Conservation (phyloP, 2,329 filamentous ascomycete genomes). For the Arthroderma sp. region DNA sequence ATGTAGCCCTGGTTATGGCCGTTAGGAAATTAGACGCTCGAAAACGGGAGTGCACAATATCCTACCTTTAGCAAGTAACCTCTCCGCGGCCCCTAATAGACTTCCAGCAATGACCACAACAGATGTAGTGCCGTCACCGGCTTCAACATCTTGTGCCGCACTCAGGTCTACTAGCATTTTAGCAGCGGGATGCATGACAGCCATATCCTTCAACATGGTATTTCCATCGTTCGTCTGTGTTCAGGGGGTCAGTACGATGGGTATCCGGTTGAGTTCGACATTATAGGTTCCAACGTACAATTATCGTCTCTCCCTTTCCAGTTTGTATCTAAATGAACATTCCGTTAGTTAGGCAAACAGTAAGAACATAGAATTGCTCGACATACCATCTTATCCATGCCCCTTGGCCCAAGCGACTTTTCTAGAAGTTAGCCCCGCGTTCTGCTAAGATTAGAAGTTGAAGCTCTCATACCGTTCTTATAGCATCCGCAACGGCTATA, state of each 20-base stretch:
- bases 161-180: constrained; percentile 98
- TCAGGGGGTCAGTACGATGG: background rate
- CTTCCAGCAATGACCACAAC: constrained; percentile 97
- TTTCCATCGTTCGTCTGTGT: constrained; percentile 84
- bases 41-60: background rate
- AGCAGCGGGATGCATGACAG: constrained; percentile 96
- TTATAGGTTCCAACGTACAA: constrained; percentile 38
- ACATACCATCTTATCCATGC: constrained; percentile 90
- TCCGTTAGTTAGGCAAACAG: background rate
- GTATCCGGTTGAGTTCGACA: background rate
- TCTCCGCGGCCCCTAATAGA: constrained; percentile 83
- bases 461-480: constrained; percentile 56
- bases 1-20: constrained; percentile 53
- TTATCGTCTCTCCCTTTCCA: constrained; percentile 92
- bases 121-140: constrained; percentile 94
- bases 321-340: constrained; percentile 57
- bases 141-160: constrained; percentile 94
- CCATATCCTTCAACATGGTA: constrained; percentile 98
- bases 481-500: constrained; percentile 87
- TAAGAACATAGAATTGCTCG: background rate
- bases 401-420: constrained; percentile 77
- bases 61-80: constrained; percentile 70
- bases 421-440: constrained; percentile 31
- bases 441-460: constrained; percentile 10
- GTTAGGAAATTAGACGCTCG: background rate